Evolutionary conservation across 495 filamentous ascomycete species (phyloP), one percentile per base, ranked within the genome.

Genomic region (Glarea lozoyensis): DNA sequence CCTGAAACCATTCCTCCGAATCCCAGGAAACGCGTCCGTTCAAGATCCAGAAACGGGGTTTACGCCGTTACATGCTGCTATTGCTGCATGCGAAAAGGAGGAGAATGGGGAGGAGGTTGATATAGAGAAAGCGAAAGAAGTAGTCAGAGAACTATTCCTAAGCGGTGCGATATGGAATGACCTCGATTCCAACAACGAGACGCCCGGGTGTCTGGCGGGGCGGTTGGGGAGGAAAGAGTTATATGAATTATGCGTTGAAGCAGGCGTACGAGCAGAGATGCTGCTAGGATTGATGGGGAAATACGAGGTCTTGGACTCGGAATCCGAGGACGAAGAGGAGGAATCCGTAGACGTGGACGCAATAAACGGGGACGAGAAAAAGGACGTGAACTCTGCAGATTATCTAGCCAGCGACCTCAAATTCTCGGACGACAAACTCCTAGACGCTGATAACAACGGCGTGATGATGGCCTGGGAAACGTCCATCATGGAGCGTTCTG

Each of bases 401-500:
- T 98, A 94, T 59, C 78, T 98, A 2, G 64, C 75, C n/a, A 85
- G 84, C 0, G 65, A 68, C 9, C 74, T 97, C 3, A 85, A 74
- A 10, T 94, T 93, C 67, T 65, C 69, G 17, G 68, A 73, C 19
- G 78, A 82, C 43, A 65, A 62, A 16, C 73, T 98, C 7, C 72
- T 96, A 1, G 92, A 98, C 50, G 68, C 69, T 2, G 76, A 81
- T 37, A 70, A 73, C 4, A 98, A 98, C 57, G 87, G 88, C 20
- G 87, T 98, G 1, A 98, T 98, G 92, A 86, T 98, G 92, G 71
- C 82, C 20, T 98, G 92, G 92, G 92, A 98, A 62, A 81, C 81
- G 0, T 74, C 79, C 24, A 88, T 97, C 42, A 98, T 98, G 92
- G 71, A 73, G 42, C 71, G 73, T 20, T 85, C 80, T 25, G 87